Conservation (phyloP, 306 rosid species). For the Ziziphus jujuba region DNA sequence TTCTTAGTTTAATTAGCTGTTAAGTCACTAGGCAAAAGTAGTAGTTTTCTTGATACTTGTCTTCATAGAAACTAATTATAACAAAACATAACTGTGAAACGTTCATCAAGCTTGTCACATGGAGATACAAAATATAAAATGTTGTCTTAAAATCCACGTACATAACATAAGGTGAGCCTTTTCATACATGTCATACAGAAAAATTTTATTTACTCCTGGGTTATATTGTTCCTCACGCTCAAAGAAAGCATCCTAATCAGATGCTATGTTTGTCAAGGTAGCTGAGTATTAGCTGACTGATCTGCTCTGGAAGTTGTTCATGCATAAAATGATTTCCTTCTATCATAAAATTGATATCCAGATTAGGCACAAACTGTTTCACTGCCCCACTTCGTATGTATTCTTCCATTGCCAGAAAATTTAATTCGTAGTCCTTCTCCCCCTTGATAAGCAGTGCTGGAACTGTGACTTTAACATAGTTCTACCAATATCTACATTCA, state of each 20-base stretch:
- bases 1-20: too few relatives aligned
- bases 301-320: conserved; percentile 54
- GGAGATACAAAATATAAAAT: too few relatives aligned
- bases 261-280: conserved; percentile 45
- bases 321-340: conserved; percentile 62
- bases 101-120: too few relatives aligned
- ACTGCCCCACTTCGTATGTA: conserved; percentile 42
- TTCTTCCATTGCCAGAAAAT: conserved; percentile 54
- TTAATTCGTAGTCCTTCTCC: conserved; percentile 49
- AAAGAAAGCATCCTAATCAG: conserved; percentile 15
- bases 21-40: too few relatives aligned
- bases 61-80: too few relatives aligned
- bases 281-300: conserved; percentile 48
- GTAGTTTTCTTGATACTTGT: too few relatives aligned
- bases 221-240: neutral
- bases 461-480: conserved; percentile 45
- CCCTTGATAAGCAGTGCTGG: conserved; percentile 56
- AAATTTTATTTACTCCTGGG: neutral
- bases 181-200: neutral
- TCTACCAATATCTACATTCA: conserved; percentile 36
- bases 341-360: conserved; percentile 39
- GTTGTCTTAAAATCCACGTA: too few relatives aligned
- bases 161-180: neutral
- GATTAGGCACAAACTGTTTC: conserved; percentile 49
- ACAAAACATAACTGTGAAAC: too few relatives aligned